Evolutionary conservation across 805 yeast species (phyloP).

Genomic region (Wickerhamiella lipophila): DNA sequence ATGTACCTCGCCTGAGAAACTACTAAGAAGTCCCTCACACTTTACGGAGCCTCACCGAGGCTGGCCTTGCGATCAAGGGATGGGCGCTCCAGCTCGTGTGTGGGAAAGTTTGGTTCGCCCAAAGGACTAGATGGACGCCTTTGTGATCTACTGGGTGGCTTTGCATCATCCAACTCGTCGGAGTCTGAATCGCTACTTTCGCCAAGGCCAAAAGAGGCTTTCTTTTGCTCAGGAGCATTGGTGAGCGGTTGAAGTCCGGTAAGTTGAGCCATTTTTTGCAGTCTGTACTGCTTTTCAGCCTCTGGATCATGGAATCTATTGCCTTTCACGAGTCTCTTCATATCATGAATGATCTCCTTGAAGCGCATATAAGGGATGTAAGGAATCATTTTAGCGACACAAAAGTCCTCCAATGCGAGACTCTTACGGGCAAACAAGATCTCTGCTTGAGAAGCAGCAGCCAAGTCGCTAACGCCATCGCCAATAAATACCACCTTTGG

Average conservation of each 20-base stretch:
- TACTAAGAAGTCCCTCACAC: too few species aligned
- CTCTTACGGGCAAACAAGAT: constrained; percentile 35
- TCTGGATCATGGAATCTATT: constrained; percentile 23
- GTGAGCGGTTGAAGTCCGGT: constrained; percentile 22
- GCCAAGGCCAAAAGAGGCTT: constrained; percentile 15
- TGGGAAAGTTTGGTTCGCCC: not conserved
- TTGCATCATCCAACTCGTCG: constrained; percentile 12
- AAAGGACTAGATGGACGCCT: constrained; percentile 18
- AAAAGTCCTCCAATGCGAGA: constrained; percentile 32
- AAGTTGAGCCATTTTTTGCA: constrained; percentile 18
- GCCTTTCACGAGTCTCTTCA: constrained; percentile 24
- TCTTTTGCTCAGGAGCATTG: constrained; percentile 8
- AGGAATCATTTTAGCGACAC: constrained; percentile 31
- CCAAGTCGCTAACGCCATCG: constrained; percentile 41
- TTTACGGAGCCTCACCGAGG: constrained; percentile 11
- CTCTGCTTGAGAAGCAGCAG: constrained; percentile 36
- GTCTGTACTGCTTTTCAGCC: constrained; percentile 19
- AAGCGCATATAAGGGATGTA: constrained; percentile 34
- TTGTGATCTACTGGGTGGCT: constrained; percentile 13
- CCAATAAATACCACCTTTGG: constrained; percentile 44
- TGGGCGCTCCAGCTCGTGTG: constrained; percentile 15
- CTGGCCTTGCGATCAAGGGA: constrained; percentile 16
- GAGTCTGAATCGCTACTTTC: constrained; percentile 16
- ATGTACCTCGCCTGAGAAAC: too few species aligned
- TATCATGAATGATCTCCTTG: constrained; percentile 31